Conservation (phyloP, 2,329 filamentous ascomycete species). For the Lachnellula arida region DNA sequence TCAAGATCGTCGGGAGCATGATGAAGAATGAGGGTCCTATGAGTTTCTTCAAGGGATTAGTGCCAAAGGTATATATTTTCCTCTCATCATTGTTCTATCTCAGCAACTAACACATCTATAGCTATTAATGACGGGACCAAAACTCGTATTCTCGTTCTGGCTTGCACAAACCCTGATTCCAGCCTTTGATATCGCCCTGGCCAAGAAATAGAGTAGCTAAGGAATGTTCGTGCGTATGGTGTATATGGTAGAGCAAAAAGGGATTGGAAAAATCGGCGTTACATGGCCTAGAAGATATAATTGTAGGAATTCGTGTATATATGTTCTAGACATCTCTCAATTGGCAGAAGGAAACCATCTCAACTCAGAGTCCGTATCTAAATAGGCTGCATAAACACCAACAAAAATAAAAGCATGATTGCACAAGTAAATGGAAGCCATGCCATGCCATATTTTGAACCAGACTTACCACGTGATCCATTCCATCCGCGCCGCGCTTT, state of each 20-base stretch:
- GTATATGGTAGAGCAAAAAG: constrained; percentile 10
- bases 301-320: constrained; percentile 3
- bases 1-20: constrained; percentile 91
- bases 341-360: neutral
- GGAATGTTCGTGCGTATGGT: constrained; percentile 4
- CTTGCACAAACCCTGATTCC: constrained; percentile 97
- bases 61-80: constrained; percentile 65
- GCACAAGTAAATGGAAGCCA: too few species aligned
- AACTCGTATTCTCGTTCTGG: constrained; percentile 99
- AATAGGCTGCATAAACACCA: neutral
- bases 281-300: constrained; percentile 3
- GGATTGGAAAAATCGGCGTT: constrained; percentile 4
- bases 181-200: constrained; percentile 64
- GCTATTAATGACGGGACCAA: constrained; percentile 97
- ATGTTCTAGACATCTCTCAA: neutral
- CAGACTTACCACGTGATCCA: too few species aligned
- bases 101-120: constrained; percentile 29
- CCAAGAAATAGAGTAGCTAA: constrained; percentile 22
- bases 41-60: constrained; percentile 96
- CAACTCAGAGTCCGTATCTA: constrained; percentile 1
- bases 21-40: constrained; percentile 78
- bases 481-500: too few species aligned
- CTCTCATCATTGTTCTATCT: neutral
- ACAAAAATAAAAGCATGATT: too few species aligned
- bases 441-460: too few species aligned